phyloP scores from a whole-genome alignment of 73 alveolate genomes.

The Tetrahymena elliotti region DNA sequence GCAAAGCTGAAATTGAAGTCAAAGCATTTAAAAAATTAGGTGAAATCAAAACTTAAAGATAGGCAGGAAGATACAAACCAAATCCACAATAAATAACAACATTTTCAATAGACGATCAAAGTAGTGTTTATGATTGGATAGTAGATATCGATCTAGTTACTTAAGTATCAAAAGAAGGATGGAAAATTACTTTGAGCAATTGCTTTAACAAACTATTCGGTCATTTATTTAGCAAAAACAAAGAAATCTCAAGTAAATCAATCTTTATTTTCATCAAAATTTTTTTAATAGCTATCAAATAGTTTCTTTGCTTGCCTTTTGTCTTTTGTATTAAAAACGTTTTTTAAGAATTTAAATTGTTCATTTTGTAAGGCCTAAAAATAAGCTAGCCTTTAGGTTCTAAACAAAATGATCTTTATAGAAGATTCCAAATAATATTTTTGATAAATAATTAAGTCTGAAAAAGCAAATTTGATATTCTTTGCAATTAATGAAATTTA shows the following conservation, averaged over 20 bases:
- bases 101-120: background rate
- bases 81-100: background rate
- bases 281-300: background rate
- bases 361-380: background rate
- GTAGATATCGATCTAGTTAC: constrained; percentile 35
- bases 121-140: constrained; percentile 46
- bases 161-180: constrained; percentile 21
- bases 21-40: background rate
- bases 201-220: background rate
- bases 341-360: background rate
- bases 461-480: too few relatives aligned
- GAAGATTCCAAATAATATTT: too few relatives aligned
- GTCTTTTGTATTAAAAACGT: background rate
- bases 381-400: too few relatives aligned
- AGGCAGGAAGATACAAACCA: background rate
- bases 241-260: constrained; percentile 8
- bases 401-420: too few relatives aligned
- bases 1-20: background rate
- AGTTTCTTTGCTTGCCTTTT: background rate
- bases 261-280: background rate
- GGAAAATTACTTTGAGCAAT: constrained; percentile 18
- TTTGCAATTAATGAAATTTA: too few relatives aligned
- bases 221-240: background rate
- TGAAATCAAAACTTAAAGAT: background rate
- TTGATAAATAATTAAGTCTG: too few relatives aligned